These are phyloP conservation scores for Cutaneotrichosporon sp. DNA, from an alignment of 1,284 basidiomycete genomes.

Conservation along the genomic window DNA sequence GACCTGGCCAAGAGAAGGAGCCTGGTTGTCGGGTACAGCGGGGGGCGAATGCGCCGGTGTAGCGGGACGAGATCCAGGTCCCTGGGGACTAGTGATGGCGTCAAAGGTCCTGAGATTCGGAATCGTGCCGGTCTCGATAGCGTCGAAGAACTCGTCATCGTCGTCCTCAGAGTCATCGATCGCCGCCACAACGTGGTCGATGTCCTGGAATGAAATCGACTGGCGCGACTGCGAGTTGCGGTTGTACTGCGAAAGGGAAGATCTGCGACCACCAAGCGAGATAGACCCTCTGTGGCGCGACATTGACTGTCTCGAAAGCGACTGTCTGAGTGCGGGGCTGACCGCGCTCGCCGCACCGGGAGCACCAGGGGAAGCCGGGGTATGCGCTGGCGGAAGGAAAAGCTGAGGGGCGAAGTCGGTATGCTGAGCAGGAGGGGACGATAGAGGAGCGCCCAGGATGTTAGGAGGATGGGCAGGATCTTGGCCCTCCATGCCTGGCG, in stretches of 20 bases:
- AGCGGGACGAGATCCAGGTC: not conserved
- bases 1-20: not conserved
- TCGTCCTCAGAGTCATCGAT: constrained; percentile 58
- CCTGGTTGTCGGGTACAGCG: not conserved
- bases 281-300: not conserved
- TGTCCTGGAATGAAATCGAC: constrained; percentile 34
- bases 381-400: constrained; percentile 1
- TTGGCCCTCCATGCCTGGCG: constrained; percentile 3
- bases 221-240: constrained; percentile 9
- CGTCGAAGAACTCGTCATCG: constrained; percentile 97
- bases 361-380: too few species aligned
- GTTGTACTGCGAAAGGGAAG: constrained; percentile 1
- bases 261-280: not conserved
- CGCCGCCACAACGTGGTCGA: constrained; percentile 36
- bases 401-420: not conserved
- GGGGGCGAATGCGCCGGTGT: not conserved
- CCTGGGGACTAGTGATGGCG: constrained; percentile 51
- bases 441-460: not conserved
- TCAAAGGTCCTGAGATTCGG: constrained; percentile 64
- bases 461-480: not conserved
- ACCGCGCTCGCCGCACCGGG: not conserved
- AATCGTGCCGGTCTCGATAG: constrained; percentile 76
- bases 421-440: not conserved
- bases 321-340: not conserved
- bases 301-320: constrained; percentile 1